Percentiles rank a stretch among this genome's conserved stretches.
These are phyloP conservation scores for Backusella liffmaniae DNA, from an alignment of 192 early-diverging fungal genomes.

Conservation along the genomic window DNA sequence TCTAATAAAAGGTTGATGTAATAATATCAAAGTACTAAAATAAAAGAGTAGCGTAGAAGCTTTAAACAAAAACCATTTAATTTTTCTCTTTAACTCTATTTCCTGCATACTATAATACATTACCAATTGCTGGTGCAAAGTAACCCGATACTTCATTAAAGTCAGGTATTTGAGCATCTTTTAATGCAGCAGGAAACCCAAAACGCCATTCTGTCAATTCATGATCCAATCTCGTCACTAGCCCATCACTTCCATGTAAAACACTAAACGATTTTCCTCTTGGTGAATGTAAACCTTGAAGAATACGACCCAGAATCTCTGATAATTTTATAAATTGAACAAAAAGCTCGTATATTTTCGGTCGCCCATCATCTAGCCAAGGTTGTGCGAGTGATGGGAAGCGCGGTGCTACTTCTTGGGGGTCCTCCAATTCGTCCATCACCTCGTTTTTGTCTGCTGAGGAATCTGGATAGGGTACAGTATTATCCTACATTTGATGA, in stretches of 20 bases:
- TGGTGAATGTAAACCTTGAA: conserved; percentile 22
- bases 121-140: not conserved
- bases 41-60: not conserved
- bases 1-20: conserved; percentile 8
- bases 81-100: too few relatives aligned
- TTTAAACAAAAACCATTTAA: not conserved
- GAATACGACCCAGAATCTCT: conserved; percentile 24
- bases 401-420: not conserved
- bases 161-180: not conserved
- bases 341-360: conserved; percentile 18
- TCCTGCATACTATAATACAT: not conserved
- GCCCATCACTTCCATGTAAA: conserved; percentile 17
- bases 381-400: conserved; percentile 9
- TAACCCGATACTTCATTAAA: not conserved
- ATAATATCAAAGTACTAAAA: not conserved
- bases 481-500: conserved; percentile 5
- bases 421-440: conserved; percentile 11
- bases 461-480: conserved; percentile 13
- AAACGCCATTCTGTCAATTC: conserved; percentile 24
- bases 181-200: conserved; percentile 5
- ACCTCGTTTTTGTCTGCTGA: conserved; percentile 13
- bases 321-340: conserved; percentile 26
- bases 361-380: not conserved
- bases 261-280: conserved; percentile 20
- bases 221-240: conserved; percentile 22